Evolutionary conservation across 1,284 basidiomycete species (phyloP).

Genomic region (Irpex sp.): DNA sequence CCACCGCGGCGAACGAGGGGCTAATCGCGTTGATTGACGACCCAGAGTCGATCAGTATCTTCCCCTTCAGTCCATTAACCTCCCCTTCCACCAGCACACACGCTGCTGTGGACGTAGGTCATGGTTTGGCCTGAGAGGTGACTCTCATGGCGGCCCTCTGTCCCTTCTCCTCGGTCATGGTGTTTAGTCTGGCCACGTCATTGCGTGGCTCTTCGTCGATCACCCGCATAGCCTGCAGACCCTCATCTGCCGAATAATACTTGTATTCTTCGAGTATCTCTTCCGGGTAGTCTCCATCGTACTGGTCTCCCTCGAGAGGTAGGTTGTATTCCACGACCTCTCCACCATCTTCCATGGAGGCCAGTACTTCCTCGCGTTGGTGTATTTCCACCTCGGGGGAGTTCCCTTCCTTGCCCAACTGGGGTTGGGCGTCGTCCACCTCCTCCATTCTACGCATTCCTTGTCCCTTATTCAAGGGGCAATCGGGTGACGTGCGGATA

Average conservation of each 20-base stretch:
- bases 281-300: neutral
- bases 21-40: constrained; percentile 23
- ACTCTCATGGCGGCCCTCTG: neutral
- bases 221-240: neutral
- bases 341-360: neutral
- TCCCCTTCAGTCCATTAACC: neutral
- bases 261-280: neutral
- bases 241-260: neutral
- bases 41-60: neutral
- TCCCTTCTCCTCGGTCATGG: neutral
- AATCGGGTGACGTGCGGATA: neutral
- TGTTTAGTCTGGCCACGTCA: neutral
- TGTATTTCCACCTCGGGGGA: neutral
- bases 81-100: neutral
- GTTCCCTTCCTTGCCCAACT: too few species aligned
- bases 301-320: neutral
- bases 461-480: neutral
- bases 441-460: neutral
- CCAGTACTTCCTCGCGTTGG: neutral
- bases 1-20: constrained; percentile 1
- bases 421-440: too few species aligned
- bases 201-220: neutral
- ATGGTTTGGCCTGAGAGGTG: neutral
- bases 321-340: neutral
- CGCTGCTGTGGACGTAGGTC: neutral